A percentile compares a stretch with the other conserved stretches of the same genome.
Conservation (phyloP, 169 alveolate species). For the Eimeria maxima region DNA sequence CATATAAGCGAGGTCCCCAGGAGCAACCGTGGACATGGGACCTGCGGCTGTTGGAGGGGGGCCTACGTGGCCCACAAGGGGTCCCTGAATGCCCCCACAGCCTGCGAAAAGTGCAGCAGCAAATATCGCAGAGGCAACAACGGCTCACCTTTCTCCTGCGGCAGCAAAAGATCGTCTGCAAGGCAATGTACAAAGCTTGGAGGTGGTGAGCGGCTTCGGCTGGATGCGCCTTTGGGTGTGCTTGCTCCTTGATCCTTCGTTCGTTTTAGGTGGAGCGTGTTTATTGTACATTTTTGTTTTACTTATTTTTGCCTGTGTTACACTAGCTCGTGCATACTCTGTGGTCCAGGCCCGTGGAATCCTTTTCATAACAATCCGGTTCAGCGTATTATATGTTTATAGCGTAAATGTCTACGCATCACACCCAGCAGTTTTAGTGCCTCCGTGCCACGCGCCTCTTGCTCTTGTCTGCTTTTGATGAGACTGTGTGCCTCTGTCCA, state of each 20-base stretch:
- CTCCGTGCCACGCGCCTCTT: not conserved
- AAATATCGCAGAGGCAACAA: conserved; percentile 61
- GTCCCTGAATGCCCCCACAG: conserved; percentile 24
- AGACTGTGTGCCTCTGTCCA: not conserved
- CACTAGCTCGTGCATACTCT: not conserved
- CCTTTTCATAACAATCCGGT: not conserved
- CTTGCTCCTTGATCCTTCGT: not conserved
- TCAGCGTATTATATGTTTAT: not conserved
- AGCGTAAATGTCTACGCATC: not conserved
- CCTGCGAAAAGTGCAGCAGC: conserved; percentile 52
- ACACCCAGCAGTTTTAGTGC: not conserved
- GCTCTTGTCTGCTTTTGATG: not conserved
- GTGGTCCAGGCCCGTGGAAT: not conserved
- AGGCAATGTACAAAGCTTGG: conserved; percentile 64
- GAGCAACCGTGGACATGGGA: conserved; percentile 74
- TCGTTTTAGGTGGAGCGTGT: not conserved
- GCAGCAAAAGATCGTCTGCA: conserved; percentile 63
- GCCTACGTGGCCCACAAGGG: not conserved
- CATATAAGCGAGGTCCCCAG: conserved; percentile 61
- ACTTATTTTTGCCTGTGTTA: not conserved
- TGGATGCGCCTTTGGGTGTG: not conserved
- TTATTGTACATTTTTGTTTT: not conserved
- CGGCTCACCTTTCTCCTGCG: conserved; percentile 48
- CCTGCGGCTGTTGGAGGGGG: conserved; percentile 43
- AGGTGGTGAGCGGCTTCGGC: conserved; percentile 49